Base-by-base conservation (phyloP, 2,329 filamentous ascomycete genomes). In the Botrytis elliptica region DNA sequence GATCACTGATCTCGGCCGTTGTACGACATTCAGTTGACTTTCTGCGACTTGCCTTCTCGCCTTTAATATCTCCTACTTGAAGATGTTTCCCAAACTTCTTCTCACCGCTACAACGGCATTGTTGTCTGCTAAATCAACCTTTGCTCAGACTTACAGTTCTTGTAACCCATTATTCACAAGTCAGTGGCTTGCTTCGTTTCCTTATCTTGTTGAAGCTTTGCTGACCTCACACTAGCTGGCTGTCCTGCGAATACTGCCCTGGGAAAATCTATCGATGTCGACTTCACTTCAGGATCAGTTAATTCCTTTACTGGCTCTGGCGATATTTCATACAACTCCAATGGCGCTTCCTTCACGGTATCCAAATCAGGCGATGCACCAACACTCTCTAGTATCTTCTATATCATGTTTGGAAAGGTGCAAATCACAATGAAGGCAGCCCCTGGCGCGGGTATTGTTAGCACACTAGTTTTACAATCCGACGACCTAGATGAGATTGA, bases 391-490 rank as follows among this genome's bases (percentile, higher is more conserved):
- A 97, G 94, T 75, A 89, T 96, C 79, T 98, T 97, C 89, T 98
- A 98, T 86, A 97, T 99, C 85, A 98, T 99, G 96, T 99, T 98
- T 82, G 96, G 96, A 77, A 92, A 91, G 76, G 93, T 98, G 80
- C 92, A 97, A 77, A 89, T 95, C 77, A 91, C 89, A 46, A 88
- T 98, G 85, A 95, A 95, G 84, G 90, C 93, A 40, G 94, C 96
- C 16, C 91, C 94, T 0, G 96, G 96, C 12, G 90, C 89, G 16
- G 96, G 96, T 74, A 98, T 99, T 79, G 95, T 99, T 77, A 97
- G 93, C 82, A 96, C 94, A 64, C 88, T 96, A 20, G 94, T 99
- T 14, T 85, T 99, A 77, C 91, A 97, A 84, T 98, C 95, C 22
- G 95, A 98, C 82, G 89, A 89, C 79, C 88, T 98, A 63, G 96